Percentiles rank a stretch among this genome's conserved stretches.
Evolutionary conservation across 805 yeast species (phyloP).

Genomic region (Cyberlindnera euphorbiae): DNA sequence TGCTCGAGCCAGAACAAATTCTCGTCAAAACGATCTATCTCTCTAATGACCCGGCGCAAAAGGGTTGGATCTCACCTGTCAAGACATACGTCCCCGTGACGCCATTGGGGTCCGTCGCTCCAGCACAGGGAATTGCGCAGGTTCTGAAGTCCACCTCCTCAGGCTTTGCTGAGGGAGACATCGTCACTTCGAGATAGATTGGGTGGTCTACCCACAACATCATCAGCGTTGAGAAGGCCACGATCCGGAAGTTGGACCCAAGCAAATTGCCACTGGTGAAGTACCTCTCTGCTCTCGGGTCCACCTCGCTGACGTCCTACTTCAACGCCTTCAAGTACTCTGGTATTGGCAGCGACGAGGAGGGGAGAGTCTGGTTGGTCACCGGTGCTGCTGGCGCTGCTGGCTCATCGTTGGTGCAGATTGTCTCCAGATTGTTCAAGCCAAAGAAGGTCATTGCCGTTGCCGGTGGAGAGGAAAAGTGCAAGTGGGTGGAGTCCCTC

Average conservation of each 20-base stretch:
- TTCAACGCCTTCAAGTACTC: conserved; percentile 48
- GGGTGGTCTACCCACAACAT: conserved; percentile 48
- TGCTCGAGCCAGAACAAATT: conserved; percentile 35
- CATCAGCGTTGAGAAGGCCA: conserved; percentile 17
- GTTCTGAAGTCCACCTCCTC: conserved; percentile 43
- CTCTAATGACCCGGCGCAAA: conserved; percentile 61
- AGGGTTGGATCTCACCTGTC: conserved; percentile 44
- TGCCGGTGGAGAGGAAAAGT: conserved; percentile 56
- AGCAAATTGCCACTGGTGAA: conserved; percentile 29
- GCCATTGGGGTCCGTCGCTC: conserved; percentile 40
- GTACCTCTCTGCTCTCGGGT: conserved; percentile 47
- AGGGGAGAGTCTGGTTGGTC: conserved; percentile 43
- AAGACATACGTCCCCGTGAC: conserved; percentile 29
- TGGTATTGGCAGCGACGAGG: conserved; percentile 35
- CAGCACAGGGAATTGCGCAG: conserved; percentile 47
- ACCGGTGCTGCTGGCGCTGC: conserved; percentile 73
- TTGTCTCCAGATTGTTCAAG: conserved; percentile 48
- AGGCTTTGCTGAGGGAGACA: conserved; percentile 40
- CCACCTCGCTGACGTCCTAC: conserved; percentile 60
- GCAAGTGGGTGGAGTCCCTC: conserved; percentile 46
- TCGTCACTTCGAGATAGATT: conserved; percentile 34
- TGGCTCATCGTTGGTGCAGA: conserved; percentile 53
- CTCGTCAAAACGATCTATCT: conserved; percentile 40
- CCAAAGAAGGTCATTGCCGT: conserved; percentile 56
- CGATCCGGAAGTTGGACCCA: conserved; percentile 14